Percentiles rank a stretch among this genome's conserved stretches.
phyloP scores from a whole-genome alignment of 2,329 filamentous ascomycete species.

The Exserohilum rostratum region DNA sequence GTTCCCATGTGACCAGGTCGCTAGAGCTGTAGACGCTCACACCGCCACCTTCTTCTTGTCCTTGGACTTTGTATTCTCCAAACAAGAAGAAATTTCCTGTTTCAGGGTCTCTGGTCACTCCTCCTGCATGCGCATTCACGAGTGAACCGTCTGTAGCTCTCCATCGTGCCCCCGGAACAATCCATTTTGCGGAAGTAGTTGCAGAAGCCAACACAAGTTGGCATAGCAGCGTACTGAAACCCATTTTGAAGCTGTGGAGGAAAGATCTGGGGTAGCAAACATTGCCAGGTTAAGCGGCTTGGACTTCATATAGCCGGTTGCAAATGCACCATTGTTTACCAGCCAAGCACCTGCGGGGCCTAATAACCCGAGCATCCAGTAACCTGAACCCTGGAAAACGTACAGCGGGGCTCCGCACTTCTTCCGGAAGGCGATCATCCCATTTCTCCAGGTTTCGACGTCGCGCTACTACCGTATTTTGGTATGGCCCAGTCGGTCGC shows the following conservation, averaged over 20 bases:
- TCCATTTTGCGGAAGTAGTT: constrained; percentile 57
- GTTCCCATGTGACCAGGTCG: constrained; percentile 65
- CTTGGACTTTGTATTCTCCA: constrained; percentile 66
- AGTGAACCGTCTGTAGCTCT: constrained; percentile 64
- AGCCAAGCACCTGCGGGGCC: constrained; percentile 35
- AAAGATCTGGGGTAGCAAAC: constrained; percentile 1
- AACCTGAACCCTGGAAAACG: constrained; percentile 18
- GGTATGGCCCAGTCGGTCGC: constrained; percentile 1
- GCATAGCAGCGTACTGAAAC: constrained; percentile 24
- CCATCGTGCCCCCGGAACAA: constrained; percentile 68
- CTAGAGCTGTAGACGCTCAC: constrained; percentile 64
- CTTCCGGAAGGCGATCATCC: constrained; percentile 18
- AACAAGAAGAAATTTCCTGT: constrained; percentile 66
- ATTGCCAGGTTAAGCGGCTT: constrained; percentile 4
- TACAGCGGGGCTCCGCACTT: constrained; percentile 33
- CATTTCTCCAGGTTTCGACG: constrained; percentile 29
- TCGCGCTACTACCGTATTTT: constrained; percentile 16
- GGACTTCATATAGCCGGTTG: constrained; percentile 27
- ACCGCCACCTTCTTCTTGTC: constrained; percentile 64
- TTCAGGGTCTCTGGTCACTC: constrained; percentile 59
- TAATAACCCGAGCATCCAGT: constrained; percentile 33
- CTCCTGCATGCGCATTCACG: constrained; percentile 67
- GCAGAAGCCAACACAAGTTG: constrained; percentile 32
- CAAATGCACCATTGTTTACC: constrained; percentile 13
- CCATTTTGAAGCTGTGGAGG: constrained; percentile 16